Evolutionary conservation across 768 basidiomycete species (phyloP).

Genomic region (Exsudoporus frostii): DNA sequence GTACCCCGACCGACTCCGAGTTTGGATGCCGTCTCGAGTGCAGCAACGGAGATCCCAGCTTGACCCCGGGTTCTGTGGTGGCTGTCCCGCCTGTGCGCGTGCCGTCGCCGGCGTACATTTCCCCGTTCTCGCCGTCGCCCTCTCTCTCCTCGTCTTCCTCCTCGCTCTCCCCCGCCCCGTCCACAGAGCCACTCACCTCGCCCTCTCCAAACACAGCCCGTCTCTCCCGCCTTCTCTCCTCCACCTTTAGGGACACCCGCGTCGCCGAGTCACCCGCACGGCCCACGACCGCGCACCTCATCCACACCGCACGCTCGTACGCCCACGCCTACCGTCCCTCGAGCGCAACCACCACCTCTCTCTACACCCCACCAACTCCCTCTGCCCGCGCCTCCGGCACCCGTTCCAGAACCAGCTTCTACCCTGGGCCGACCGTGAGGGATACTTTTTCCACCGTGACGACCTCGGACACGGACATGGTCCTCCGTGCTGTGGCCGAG

Average conservation of each 20-base stretch:
- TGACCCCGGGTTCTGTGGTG: not conserved
- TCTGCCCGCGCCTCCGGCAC: constrained; percentile 6
- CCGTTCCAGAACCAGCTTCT: constrained; percentile 16
- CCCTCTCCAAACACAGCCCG: constrained; percentile 3
- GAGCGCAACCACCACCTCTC: constrained; percentile 8
- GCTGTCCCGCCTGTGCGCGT: constrained; percentile 14
- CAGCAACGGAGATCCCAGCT: not conserved
- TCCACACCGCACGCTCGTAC: constrained; percentile 17
- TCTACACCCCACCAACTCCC: constrained; percentile 12
- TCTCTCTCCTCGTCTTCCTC: constrained; percentile 10
- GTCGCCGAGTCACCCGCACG: constrained; percentile 4
- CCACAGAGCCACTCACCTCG: constrained; percentile 11
- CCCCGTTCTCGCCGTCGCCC: constrained; percentile 19
- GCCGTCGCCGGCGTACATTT: constrained; percentile 20
- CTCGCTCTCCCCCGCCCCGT: constrained; percentile 14
- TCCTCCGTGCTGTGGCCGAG: constrained; percentile 1
- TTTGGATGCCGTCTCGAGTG: constrained; percentile 13
- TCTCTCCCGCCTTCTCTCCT: constrained; percentile 23
- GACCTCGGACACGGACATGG: constrained; percentile 18
- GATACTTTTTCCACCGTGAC: constrained; percentile 24
- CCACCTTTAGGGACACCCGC: constrained; percentile 15
- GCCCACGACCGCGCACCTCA: constrained; percentile 16
- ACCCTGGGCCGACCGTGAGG: constrained; percentile 1
- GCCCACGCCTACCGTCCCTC: constrained; percentile 13
- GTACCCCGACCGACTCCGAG: constrained; percentile 21